Evolutionary conservation across 2,329 filamentous ascomycete genomes (phyloP).

Genomic region (Elsinoe perseae): DNA sequence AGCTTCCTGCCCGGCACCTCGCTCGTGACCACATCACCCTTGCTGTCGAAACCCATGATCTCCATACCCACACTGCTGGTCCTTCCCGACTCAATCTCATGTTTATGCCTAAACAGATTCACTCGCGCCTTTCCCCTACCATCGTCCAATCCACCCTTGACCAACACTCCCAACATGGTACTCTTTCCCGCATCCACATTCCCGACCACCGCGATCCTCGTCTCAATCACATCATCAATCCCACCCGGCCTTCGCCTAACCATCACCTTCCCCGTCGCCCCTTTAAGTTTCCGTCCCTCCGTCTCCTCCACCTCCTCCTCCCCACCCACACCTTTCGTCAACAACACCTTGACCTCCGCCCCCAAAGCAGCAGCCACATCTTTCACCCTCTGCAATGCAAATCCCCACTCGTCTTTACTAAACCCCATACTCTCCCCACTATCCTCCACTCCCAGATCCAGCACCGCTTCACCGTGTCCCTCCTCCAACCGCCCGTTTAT

Average conservation of each 20-base stretch:
- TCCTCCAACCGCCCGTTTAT: conserved; percentile 66
- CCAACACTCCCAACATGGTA: conserved; percentile 88
- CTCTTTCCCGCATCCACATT: conserved; percentile 98
- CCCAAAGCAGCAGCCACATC: conserved; percentile 56
- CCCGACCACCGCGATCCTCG: conserved; percentile 89
- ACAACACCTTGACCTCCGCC: conserved; percentile 71
- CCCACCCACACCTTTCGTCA: conserved; percentile 86
- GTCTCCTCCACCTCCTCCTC: conserved; percentile 58
- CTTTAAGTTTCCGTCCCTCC: conserved; percentile 58
- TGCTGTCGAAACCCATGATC: conserved; percentile 92
- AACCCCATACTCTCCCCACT: conserved; percentile 79
- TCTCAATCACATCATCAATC: conserved; percentile 87
- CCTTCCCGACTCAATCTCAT: conserved; percentile 90
- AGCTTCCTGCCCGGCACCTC: conserved; percentile 76
- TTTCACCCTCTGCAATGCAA: conserved; percentile 58
- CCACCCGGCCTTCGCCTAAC: conserved; percentile 65
- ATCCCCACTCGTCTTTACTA: conserved; percentile 64
- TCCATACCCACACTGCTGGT: conserved; percentile 98
- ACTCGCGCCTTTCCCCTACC: conserved; percentile 88
- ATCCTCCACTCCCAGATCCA: conserved; percentile 87
- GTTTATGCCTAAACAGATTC: conserved; percentile 94
- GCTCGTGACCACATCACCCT: conserved; percentile 72
- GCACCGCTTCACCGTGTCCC: conserved; percentile 80
- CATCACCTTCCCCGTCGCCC: conserved; percentile 77
- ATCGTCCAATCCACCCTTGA: conserved; percentile 92